phyloP scores from a whole-genome alignment of 1,284 basidiomycete genomes.

The Leccinum griseonigrum region DNA sequence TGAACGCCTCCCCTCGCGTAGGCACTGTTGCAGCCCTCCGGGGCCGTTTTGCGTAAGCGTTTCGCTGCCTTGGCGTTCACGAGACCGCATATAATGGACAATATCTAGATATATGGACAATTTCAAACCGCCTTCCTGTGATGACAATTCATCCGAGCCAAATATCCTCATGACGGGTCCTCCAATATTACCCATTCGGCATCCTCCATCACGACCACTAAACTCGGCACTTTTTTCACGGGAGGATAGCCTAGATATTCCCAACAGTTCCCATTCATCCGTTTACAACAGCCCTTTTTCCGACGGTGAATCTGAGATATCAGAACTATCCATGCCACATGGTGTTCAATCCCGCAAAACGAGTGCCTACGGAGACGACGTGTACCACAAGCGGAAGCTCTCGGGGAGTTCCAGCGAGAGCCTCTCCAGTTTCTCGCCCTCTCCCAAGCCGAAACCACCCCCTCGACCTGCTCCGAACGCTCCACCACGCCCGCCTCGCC shows the following conservation, averaged over 20 bases:
- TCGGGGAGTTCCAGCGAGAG: constrained; percentile 27
- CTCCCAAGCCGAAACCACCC: constrained; percentile 21
- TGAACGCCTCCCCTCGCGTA: constrained; percentile 6
- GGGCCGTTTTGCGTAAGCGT: constrained; percentile 21
- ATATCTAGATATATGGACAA: constrained; percentile 9
- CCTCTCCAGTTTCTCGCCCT: constrained; percentile 7
- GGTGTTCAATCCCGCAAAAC: constrained; percentile 5
- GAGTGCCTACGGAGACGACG: neutral
- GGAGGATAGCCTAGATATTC: constrained; percentile 24
- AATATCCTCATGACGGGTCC: constrained; percentile 27
- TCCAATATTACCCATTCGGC: constrained; percentile 19
- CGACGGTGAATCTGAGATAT: constrained; percentile 29
- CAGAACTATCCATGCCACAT: constrained; percentile 17
- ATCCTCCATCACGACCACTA: constrained; percentile 11
- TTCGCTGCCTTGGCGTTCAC: neutral
- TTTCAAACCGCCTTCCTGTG: constrained; percentile 4
- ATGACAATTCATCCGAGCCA: constrained; percentile 25
- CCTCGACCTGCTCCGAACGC: constrained; percentile 18
- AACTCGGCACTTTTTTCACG: constrained; percentile 21
- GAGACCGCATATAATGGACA: neutral
- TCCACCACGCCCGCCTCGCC: constrained; percentile 22
- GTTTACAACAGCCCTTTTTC: constrained; percentile 27
- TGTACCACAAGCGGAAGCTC: constrained; percentile 7
- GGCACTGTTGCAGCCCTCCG: constrained; percentile 15
- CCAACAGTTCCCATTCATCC: constrained; percentile 25